Conservation (phyloP, 768 basidiomycete species). For the Thelephora ganbajun region DNA sequence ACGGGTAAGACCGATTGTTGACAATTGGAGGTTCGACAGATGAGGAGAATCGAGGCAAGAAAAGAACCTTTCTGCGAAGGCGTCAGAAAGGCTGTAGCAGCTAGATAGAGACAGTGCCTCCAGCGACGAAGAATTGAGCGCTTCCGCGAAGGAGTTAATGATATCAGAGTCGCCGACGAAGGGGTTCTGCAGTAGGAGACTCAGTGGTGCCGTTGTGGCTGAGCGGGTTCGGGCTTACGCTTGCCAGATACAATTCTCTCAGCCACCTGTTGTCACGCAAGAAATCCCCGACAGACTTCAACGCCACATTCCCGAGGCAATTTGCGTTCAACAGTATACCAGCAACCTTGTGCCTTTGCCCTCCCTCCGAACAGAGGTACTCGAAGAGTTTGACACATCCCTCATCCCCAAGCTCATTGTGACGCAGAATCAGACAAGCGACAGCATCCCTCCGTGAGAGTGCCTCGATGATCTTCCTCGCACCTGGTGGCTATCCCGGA, state of each 20-base stretch:
- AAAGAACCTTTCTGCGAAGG: slow-evolving; percentile 36
- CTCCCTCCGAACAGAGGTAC: slow-evolving; percentile 36
- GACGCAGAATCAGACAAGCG: slow-evolving; percentile 37
- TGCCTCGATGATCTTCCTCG: slow-evolving; percentile 30
- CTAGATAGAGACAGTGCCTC: slow-evolving; percentile 36
- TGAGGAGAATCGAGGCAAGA: slow-evolving; percentile 30
- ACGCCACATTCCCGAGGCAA: slow-evolving; percentile 37
- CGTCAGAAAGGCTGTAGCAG: slow-evolving; percentile 34
- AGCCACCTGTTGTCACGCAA: slow-evolving; percentile 31
- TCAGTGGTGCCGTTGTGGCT: not conserved
- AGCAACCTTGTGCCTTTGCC: slow-evolving; percentile 29
- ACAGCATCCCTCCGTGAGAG: slow-evolving; percentile 34
- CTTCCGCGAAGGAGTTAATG: slow-evolving; percentile 26
- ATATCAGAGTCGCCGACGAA: slow-evolving; percentile 24
- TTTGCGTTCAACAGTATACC: slow-evolving; percentile 49
- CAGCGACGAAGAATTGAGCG: slow-evolving; percentile 42
- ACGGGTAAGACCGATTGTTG: slow-evolving; percentile 21
- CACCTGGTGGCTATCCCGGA: slow-evolving; percentile 22
- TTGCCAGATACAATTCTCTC: slow-evolving; percentile 39
- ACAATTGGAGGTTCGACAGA: slow-evolving; percentile 43
- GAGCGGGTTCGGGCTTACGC: slow-evolving; percentile 25
- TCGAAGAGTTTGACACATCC: slow-evolving; percentile 41
- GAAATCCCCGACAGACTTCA: slow-evolving; percentile 39
- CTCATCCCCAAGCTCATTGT: slow-evolving; percentile 42
- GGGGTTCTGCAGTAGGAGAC: slow-evolving; percentile 19